Conservation (phyloP, 1,284 basidiomycete genomes). For the Microbotryomycetes sp. region DNA sequence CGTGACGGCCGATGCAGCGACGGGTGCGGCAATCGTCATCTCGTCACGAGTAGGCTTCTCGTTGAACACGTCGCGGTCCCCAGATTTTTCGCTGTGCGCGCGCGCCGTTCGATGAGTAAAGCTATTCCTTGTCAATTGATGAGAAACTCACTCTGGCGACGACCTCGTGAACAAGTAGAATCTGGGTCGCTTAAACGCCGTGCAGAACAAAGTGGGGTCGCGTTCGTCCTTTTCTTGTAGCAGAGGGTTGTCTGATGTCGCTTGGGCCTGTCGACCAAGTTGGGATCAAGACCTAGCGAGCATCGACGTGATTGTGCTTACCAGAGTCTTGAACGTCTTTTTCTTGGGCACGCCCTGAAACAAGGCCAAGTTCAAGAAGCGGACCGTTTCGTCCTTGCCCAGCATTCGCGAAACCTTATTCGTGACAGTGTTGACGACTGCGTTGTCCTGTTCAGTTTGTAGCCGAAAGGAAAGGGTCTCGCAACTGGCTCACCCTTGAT, state of each 20-base stretch:
- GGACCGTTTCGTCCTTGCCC: slow-evolving; percentile 88
- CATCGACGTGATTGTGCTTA: slow-evolving; percentile 43
- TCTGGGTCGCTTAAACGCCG: slow-evolving; percentile 85
- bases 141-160: slow-evolving; percentile 65
- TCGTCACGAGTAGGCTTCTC: slow-evolving; percentile 95
- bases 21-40: slow-evolving; percentile 73
- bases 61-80: slow-evolving; percentile 96
- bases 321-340: slow-evolving; percentile 71
- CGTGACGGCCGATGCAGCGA: slow-evolving; percentile 47
- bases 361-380: slow-evolving; percentile 79
- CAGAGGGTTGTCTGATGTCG: slow-evolving; percentile 89
- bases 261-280: slow-evolving; percentile 63
- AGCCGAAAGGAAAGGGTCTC: not conserved
- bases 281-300: too few relatives aligned
- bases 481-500: slow-evolving; percentile 68
- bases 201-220: slow-evolving; percentile 89
- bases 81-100: slow-evolving; percentile 72
- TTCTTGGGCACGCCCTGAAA: slow-evolving; percentile 92
- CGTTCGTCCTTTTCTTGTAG: slow-evolving; percentile 70
- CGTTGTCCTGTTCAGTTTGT: too few relatives aligned
- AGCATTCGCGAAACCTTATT: slow-evolving; percentile 84
- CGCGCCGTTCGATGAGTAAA: slow-evolving; percentile 9
- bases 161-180: slow-evolving; percentile 93
- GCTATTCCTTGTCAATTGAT: not conserved
- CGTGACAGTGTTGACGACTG: slow-evolving; percentile 89